Conservation (phyloP, 2,329 filamentous ascomycete species). For the Arthrinium phaeospermum region DNA sequence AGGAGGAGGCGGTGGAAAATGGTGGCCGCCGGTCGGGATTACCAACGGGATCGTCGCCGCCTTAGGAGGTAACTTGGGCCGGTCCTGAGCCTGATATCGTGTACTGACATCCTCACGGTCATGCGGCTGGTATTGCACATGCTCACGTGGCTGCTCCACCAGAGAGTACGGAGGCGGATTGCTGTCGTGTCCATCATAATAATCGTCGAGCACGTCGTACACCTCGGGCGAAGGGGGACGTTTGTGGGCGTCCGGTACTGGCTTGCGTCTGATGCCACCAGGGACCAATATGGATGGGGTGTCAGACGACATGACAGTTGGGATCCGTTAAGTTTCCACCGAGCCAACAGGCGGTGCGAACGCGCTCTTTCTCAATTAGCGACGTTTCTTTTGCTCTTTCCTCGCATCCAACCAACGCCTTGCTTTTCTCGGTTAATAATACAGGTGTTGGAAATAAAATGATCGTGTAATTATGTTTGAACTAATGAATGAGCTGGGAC, state of each 20-base stretch:
- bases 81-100: not conserved
- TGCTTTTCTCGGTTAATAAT: not conserved
- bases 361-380: not conserved
- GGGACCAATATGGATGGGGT: not conserved
- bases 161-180: slow-evolving; percentile 9
- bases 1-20: not conserved
- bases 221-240: slow-evolving; percentile 11
- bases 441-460: not conserved
- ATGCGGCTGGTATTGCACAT: not conserved
- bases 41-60: slow-evolving; percentile 4
- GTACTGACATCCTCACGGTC: not conserved
- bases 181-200: not conserved
- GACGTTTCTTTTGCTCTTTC: not conserved
- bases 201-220: not conserved
- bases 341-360: not conserved
- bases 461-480: not conserved
- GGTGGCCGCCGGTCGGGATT: not conserved
- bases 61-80: slow-evolving; percentile 1
- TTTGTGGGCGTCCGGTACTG: not conserved
- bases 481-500: not conserved
- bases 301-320: slow-evolving; percentile 1
- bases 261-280: slow-evolving; percentile 12
- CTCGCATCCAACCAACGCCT: not conserved
- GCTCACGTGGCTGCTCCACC: slow-evolving; percentile 8
- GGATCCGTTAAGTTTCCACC: not conserved